Evolutionary conservation across 2,329 filamentous ascomycete genomes (phyloP).

Genomic region (Paraconiothyrium brasiliense): DNA sequence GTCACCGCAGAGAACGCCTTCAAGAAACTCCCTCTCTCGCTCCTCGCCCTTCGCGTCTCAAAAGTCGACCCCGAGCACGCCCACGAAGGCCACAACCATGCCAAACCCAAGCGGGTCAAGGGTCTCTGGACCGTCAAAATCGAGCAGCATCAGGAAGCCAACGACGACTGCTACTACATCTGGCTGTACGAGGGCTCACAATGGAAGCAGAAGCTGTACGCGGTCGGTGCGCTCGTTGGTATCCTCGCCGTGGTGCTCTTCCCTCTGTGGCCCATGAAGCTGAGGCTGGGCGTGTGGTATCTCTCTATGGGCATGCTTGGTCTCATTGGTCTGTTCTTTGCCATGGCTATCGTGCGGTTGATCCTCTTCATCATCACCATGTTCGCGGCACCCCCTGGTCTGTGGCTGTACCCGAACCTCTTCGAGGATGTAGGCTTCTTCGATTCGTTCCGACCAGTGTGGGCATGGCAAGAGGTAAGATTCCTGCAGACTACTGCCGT

Average conservation of each 20-base stretch:
- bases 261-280: conserved; percentile 90
- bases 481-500: neutral
- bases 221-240: conserved; percentile 78
- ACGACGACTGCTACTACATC: conserved; percentile 90
- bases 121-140: conserved; percentile 96
- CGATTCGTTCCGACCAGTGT: conserved; percentile 93
- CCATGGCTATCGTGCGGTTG: conserved; percentile 95
- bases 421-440: conserved; percentile 99
- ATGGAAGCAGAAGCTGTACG: conserved; percentile 92
- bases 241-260: conserved; percentile 94
- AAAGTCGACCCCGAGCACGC: conserved; percentile 83
- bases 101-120: conserved; percentile 83
- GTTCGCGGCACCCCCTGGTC: conserved; percentile 81
- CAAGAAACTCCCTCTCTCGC: conserved; percentile 92
- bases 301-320: conserved; percentile 92
- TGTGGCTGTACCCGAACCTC: conserved; percentile 98
- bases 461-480: conserved; percentile 95
- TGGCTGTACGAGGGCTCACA: conserved; percentile 97
- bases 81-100: conserved; percentile 67
- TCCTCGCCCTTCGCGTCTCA: conserved; percentile 88
- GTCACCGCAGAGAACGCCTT: conserved; percentile 91
- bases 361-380: conserved; percentile 95
- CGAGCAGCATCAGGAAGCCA: conserved; percentile 91
- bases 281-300: conserved; percentile 96
- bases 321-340: conserved; percentile 91